phyloP scores from a whole-genome alignment of 192 early-diverging fungal genomes.

The Podila clonocystis region DNA sequence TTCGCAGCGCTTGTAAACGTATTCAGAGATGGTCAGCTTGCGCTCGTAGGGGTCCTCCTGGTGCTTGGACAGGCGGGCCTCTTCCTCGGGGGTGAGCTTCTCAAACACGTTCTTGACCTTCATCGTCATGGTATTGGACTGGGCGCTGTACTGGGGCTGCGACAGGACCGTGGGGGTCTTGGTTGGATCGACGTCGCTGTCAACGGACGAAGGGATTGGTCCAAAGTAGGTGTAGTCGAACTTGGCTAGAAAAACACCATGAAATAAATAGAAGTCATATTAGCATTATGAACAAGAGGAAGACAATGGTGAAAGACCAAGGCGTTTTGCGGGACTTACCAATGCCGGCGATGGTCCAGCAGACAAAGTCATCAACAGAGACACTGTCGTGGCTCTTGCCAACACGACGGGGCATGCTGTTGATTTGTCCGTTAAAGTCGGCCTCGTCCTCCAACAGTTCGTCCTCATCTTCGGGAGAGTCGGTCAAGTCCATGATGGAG shows the following conservation, averaged over 20 bases:
- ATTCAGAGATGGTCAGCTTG: constrained; percentile 37
- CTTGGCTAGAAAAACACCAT: constrained; percentile 28
- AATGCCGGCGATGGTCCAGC: constrained; percentile 89
- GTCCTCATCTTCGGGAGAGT: constrained; percentile 21
- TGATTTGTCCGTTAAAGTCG: constrained; percentile 18
- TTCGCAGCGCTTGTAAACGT: constrained; percentile 50
- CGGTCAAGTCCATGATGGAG: constrained; percentile 51
- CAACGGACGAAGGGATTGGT: constrained; percentile 38
- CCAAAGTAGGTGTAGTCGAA: constrained; percentile 59
- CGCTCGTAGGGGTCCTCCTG: constrained; percentile 46
- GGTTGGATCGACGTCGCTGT: constrained; percentile 39
- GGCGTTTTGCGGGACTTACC: constrained; percentile 62
- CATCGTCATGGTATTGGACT: constrained; percentile 49
- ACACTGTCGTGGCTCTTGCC: constrained; percentile 29
- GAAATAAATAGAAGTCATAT: constrained; percentile 4
- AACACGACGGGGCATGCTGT: constrained; percentile 24
- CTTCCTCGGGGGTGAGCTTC: constrained; percentile 28
- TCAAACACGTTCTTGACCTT: constrained; percentile 52
- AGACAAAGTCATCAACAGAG: constrained; percentile 75
- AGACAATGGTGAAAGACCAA: not conserved
- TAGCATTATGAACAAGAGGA: not conserved
- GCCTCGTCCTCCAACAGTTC: constrained; percentile 20
- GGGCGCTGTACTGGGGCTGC: constrained; percentile 29
- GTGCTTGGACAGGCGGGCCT: constrained; percentile 20
- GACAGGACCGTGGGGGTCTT: constrained; percentile 41